Evolutionary conservation across 2,329 filamentous ascomycete species (phyloP), one percentile per base, ranked within the genome.

Genomic region (Reticulascus tulasneorum): DNA sequence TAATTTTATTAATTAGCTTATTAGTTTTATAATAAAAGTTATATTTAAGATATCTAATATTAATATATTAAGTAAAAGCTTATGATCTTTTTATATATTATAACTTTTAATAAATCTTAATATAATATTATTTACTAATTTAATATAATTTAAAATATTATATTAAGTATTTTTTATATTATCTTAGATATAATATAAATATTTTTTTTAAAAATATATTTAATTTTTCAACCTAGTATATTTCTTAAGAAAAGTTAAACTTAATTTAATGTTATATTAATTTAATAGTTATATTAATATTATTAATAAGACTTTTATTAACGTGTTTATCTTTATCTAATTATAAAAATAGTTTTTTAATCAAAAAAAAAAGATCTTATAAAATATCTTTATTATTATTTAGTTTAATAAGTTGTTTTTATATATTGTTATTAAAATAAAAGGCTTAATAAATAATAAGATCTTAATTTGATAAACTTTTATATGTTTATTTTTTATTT

Each of bases 81-180:
- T 33, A 33, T 23, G 25, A 1, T 24, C 11, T 15, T 24, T 23
- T 2, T 23, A 33, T 16, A 11, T 24, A 16, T 12, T 24, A 33
- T 33, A 33, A 12, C 12, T 24, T 25, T 18, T 33, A 33, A 33
- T n/a, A n/a, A n/a, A n/a, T 33, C 17, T 24, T 24, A 18, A 25
- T 9, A 6, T 24, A 15, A n/a, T 19, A 24, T 8, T n/a, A 7
- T 4, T n/a, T 5, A 20, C 7, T n/a, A 12, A 30, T 18, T 12
- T 30, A 30, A 9, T 18, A 9, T 30, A 11, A 12, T 18, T 33
- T 24, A 33, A 24, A 24, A 12, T 24, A 24, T n/a, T 24, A 33
- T 18, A 18, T 18, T 24, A 25, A 24, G 11, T 9, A 25, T 5
- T 33, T 25, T 29, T 22, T 26, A 33, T 21, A 29, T 7, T 19